Evolutionary conservation across 2,329 filamentous ascomycete species (phyloP).

Genomic region (Aspergillus udagawae): DNA sequence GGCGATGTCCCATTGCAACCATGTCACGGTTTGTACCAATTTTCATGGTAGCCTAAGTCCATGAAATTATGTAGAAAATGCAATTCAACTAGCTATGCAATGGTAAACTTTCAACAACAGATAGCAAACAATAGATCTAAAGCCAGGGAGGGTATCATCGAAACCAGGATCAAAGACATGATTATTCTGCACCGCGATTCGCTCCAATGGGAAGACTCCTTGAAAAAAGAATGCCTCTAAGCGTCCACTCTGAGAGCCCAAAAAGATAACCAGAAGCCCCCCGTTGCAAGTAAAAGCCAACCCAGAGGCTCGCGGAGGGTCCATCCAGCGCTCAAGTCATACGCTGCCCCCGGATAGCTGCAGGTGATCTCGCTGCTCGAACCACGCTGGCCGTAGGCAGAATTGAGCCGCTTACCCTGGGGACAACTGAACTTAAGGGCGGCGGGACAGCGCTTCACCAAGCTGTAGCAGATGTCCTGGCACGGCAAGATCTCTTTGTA

Average conservation of each 20-base stretch:
- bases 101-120: background rate
- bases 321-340: slow-evolving; percentile 39
- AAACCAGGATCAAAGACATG: background rate
- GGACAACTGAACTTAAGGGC: slow-evolving; percentile 75
- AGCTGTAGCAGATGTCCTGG: slow-evolving; percentile 77
- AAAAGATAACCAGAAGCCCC: slow-evolving; percentile 12
- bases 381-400: slow-evolving; percentile 48
- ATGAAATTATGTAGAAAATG: background rate
- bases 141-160: background rate
- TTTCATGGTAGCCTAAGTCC: background rate
- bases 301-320: background rate
- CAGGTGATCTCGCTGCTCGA: slow-evolving; percentile 47
- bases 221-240: background rate
- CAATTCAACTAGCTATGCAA: background rate
- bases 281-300: slow-evolving; percentile 1
- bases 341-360: slow-evolving; percentile 60
- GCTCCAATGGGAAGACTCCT: too few species aligned
- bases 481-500: slow-evolving; percentile 94
- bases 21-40: background rate
- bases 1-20: background rate
- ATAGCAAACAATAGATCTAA: background rate
- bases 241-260: slow-evolving; percentile 10
- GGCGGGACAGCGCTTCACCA: slow-evolving; percentile 81
- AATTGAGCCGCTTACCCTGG: slow-evolving; percentile 43
- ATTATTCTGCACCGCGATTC: background rate